Evolutionary conservation across 371 early-diverging fungal species (phyloP).

Genomic region (Conidiobolus coronatus): DNA sequence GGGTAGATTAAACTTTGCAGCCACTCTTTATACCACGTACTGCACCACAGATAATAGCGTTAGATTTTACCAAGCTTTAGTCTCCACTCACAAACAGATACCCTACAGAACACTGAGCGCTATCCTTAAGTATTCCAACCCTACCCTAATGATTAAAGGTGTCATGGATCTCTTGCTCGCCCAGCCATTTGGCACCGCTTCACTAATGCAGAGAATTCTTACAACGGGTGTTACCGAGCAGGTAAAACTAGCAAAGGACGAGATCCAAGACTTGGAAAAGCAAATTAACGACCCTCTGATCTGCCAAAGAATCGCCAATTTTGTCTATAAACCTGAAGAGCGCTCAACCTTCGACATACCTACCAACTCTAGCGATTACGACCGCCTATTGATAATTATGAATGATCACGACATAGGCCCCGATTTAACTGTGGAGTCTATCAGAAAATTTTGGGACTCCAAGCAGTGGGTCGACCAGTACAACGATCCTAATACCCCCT

Average conservation of each 20-base stretch:
- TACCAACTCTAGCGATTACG: constrained; percentile 3
- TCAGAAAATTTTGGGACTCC: neutral
- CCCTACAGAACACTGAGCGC: constrained; percentile 32
- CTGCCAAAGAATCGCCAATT: constrained; percentile 28
- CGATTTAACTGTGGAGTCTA: constrained; percentile 5
- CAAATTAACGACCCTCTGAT: constrained; percentile 19
- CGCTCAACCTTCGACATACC: constrained; percentile 7
- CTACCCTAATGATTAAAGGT: constrained; percentile 31
- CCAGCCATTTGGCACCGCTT: constrained; percentile 33
- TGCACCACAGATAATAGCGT: constrained; percentile 28
- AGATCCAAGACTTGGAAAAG: constrained; percentile 19
- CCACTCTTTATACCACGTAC: constrained; percentile 29
- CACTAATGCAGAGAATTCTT: constrained; percentile 32
- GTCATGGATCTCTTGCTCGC: constrained; percentile 34
- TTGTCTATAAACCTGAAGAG: constrained; percentile 15
- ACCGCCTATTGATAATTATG: constrained; percentile 6
- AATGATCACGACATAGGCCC: constrained; percentile 4
- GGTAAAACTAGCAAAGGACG: constrained; percentile 19
- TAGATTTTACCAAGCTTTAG: constrained; percentile 23
- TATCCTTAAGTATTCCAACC: constrained; percentile 30
- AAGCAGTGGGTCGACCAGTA: constrained; percentile 3
- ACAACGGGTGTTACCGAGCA: constrained; percentile 25
- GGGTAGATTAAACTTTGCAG: constrained; percentile 33
- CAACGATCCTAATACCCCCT: constrained; percentile 5
- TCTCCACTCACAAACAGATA: constrained; percentile 26